phyloP scores from a whole-genome alignment of 257 asterid species.

The Gentiana straminea region DNA sequence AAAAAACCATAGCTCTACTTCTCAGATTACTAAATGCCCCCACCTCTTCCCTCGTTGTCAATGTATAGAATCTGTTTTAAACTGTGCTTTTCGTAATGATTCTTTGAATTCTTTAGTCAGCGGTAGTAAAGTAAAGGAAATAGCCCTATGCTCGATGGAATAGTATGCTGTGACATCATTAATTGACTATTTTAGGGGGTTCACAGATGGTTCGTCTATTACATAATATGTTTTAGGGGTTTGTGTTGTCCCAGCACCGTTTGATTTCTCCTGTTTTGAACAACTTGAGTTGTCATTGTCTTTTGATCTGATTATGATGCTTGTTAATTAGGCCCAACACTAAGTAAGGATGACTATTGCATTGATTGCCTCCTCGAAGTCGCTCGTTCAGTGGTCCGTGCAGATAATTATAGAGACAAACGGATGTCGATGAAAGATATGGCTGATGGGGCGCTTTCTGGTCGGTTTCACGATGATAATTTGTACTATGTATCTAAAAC shows the following conservation, averaged over 20 bases:
- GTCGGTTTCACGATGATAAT: constrained; percentile 48
- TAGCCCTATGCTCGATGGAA: no score
- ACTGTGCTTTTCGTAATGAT: no score
- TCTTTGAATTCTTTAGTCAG: no score
- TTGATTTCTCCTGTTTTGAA: constrained; percentile 11
- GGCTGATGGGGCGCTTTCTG: constrained; percentile 91
- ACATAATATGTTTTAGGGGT: no score
- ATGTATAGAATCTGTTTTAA: no score
- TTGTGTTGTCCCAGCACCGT: background rate
- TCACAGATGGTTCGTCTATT: no score
- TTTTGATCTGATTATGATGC: constrained; percentile 26
- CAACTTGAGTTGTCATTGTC: constrained; percentile 2
- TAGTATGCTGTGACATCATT: no score
- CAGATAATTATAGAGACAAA: constrained; percentile 65
- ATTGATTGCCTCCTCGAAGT: constrained; percentile 65
- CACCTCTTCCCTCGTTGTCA: no score
- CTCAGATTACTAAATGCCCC: no score
- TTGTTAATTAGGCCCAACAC: constrained; percentile 76
- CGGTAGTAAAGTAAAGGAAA: no score
- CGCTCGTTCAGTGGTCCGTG: constrained; percentile 53
- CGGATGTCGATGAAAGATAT: constrained; percentile 72
- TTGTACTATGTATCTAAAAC: constrained; percentile 67
- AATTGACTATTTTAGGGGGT: no score
- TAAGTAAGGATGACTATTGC: constrained; percentile 66
- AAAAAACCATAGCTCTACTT: no score